phyloP scores from a whole-genome alignment of 1,284 basidiomycete species.

The Pseudozyma hubeiensis region DNA sequence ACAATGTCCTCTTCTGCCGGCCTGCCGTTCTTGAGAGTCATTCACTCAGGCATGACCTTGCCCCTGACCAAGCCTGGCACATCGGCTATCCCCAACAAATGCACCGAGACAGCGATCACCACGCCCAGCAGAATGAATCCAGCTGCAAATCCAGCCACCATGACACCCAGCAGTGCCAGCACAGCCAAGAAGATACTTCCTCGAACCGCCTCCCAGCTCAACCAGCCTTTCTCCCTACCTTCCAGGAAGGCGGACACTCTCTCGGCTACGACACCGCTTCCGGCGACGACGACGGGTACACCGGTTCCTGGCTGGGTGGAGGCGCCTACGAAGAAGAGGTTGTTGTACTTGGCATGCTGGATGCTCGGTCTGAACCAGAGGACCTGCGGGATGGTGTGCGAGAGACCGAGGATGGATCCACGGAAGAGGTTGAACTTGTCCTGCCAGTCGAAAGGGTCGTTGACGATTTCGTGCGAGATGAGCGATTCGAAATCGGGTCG shows the following conservation, averaged over 20 bases:
- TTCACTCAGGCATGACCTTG: conserved; percentile 42
- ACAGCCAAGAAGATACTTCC: conserved; percentile 35
- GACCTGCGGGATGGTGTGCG: conserved; percentile 69
- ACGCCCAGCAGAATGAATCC: conserved; percentile 25
- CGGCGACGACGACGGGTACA: conserved; percentile 62
- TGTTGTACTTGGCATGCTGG: conserved; percentile 55
- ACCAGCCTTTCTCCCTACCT: conserved; percentile 35
- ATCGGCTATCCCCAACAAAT: conserved; percentile 40
- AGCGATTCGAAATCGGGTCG: conserved; percentile 52
- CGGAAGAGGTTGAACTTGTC: conserved; percentile 69
- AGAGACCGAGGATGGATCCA: conserved; percentile 69
- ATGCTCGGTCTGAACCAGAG: conserved; percentile 67
- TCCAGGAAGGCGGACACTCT: conserved; percentile 42
- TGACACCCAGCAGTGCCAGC: conserved; percentile 19
- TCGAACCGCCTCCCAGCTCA: conserved; percentile 40
- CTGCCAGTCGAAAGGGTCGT: conserved; percentile 69
- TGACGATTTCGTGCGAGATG: conserved; percentile 57
- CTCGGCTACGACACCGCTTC: conserved; percentile 56
- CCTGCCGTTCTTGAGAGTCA: too few relatives aligned
- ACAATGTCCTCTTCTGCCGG: too few relatives aligned
- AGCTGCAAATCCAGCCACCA: conserved; percentile 35
- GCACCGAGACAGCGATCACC: conserved; percentile 34
- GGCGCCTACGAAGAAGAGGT: conserved; percentile 70
- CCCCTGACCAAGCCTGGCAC: conserved; percentile 35
- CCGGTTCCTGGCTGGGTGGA: conserved; percentile 69